A percentile compares a stretch with the other conserved stretches of the same genome.
Evolutionary conservation across 2,329 filamentous ascomycete genomes (phyloP).

Genomic region (Botrytis fragariae): DNA sequence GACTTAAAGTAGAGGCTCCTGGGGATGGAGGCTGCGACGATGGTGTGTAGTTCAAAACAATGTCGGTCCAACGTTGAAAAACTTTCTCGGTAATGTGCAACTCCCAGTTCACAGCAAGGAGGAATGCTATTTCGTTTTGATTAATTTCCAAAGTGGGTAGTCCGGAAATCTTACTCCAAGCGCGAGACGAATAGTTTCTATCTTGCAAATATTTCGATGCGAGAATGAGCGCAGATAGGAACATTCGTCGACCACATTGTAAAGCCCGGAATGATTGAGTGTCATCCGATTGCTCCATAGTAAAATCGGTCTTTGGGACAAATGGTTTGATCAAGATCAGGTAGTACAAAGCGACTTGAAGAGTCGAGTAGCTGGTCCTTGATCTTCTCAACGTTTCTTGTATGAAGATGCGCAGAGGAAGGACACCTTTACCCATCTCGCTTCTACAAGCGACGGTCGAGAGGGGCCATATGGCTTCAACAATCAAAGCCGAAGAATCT

Average conservation of each 20-base stretch:
- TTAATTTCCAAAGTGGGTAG: constrained; percentile 92
- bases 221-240: constrained; percentile 88
- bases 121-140: constrained; percentile 90
- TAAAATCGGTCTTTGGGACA: constrained; percentile 80
- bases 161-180: constrained; percentile 99
- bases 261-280: constrained; percentile 72
- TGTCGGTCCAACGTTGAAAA: constrained; percentile 91
- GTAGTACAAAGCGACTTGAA: constrained; percentile 96
- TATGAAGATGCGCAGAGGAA: constrained; percentile 92
- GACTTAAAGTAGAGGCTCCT: constrained; percentile 38
- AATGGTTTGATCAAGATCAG: constrained; percentile 89
- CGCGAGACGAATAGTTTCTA: constrained; percentile 93
- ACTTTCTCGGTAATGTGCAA: constrained; percentile 86
- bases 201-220: constrained; percentile 98
- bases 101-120: constrained; percentile 88
- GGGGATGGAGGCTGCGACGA: constrained; percentile 53
- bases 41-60: constrained; percentile 76
- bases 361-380: constrained; percentile 92
- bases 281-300: constrained; percentile 78
- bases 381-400: constrained; percentile 95
- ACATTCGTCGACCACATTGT: constrained; percentile 96
- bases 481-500: constrained; percentile 97
- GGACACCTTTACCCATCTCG: constrained; percentile 72
- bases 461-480: constrained; percentile 94
- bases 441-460: constrained; percentile 76